Evolutionary conservation across 306 rosid species (phyloP).

Genomic region (Castanea sativa): DNA sequence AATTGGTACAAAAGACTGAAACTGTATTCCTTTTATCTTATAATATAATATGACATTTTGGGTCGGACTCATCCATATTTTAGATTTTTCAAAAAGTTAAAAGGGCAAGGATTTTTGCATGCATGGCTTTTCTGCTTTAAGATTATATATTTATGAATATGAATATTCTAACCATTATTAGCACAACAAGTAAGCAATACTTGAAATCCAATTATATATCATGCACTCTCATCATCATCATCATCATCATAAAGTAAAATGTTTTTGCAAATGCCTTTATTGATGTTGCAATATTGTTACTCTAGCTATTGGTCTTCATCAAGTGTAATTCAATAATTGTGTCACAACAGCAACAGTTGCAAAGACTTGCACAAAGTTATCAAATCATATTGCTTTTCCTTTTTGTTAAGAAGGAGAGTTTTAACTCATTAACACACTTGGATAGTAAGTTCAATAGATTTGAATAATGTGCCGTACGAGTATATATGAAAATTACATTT

Average conservation of each 20-base stretch:
- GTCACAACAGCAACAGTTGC: background rate
- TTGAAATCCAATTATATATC: no score
- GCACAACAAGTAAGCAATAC: no score
- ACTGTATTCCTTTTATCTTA: background rate
- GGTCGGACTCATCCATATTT: background rate
- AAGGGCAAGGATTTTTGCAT: no score
- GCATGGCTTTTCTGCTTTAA: no score
- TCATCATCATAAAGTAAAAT: background rate
- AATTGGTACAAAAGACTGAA: slow-evolving; percentile 6
- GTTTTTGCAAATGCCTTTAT: background rate
- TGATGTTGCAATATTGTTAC: background rate
- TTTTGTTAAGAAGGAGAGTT: no score
- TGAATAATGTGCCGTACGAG: no score
- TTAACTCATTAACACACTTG: no score
- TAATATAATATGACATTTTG: background rate
- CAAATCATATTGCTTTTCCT: no score
- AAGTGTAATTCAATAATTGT: background rate
- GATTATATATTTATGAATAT: no score
- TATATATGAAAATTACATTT: no score
- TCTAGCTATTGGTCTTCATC: background rate
- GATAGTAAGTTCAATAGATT: no score
- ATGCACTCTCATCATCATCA: background rate
- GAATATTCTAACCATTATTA: no score
- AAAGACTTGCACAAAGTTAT: background rate
- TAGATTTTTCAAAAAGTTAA: background rate